A percentile compares a stretch with the other conserved stretches of the same genome.
Conservation (phyloP, 352 stramenopile species). For the Pythium pectinolyticum region DNA sequence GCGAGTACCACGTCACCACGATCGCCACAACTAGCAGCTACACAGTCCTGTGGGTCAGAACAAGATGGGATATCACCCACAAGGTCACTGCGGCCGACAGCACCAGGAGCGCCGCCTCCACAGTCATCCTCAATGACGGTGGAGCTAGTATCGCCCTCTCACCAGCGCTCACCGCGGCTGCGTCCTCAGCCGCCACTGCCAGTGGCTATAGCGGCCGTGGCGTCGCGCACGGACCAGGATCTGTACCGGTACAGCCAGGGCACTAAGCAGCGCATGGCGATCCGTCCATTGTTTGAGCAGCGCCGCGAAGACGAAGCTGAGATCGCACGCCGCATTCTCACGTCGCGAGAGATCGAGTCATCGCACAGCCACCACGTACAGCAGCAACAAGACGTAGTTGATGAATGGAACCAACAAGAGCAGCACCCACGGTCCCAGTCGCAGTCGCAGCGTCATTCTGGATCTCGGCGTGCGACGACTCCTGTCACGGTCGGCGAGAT, state of each 20-base stretch:
- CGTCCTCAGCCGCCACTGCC: conserved; percentile 35
- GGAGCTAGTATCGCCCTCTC: background rate
- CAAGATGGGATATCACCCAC: too few species aligned
- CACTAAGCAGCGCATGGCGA: conserved; percentile 56
- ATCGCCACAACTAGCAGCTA: background rate
- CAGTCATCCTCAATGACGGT: too few species aligned
- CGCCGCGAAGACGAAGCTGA: conserved; percentile 44
- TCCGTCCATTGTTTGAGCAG: conserved; percentile 73
- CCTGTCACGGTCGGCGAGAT: conserved; percentile 21
- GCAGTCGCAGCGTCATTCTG: background rate
- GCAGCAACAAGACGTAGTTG: too few species aligned
- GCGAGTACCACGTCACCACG: background rate
- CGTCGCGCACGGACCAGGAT: conserved; percentile 49
- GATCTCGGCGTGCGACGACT: conserved; percentile 7
- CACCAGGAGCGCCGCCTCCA: too few species aligned
- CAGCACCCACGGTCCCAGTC: too few species aligned
- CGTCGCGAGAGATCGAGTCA: conserved; percentile 21
- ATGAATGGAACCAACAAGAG: conserved; percentile 1
- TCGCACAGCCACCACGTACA: background rate
- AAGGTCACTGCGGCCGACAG: too few species aligned
- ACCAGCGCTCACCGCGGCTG: conserved; percentile 31
- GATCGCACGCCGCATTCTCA: conserved; percentile 28
- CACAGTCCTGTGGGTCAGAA: background rate
- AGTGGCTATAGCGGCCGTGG: conserved; percentile 32
- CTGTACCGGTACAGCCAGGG: conserved; percentile 65